phyloP scores from a whole-genome alignment of 2,329 filamentous ascomycete genomes.

The Neofusicoccum parvum region DNA sequence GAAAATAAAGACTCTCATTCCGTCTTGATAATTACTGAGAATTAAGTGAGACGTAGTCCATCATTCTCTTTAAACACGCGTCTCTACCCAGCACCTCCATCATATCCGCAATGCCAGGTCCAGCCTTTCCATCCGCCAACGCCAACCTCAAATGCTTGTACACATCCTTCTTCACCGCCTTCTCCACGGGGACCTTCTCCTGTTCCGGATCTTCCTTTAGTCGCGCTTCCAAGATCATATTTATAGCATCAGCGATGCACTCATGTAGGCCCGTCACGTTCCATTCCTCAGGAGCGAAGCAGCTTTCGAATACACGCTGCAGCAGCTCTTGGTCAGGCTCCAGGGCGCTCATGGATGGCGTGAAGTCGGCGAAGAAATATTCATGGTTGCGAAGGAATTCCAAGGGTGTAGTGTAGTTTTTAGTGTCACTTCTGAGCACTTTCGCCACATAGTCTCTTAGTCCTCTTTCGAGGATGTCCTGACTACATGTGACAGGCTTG shows the following conservation, averaged over 20 bases:
- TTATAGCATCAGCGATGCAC: background rate
- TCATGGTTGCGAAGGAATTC: constrained; percentile 59
- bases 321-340: background rate
- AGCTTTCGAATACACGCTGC: background rate
- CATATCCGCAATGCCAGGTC: constrained; percentile 38
- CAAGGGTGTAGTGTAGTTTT: constrained; percentile 58
- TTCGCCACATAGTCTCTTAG: constrained; percentile 52
- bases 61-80: constrained; percentile 21
- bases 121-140: constrained; percentile 35
- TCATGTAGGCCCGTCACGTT: background rate
- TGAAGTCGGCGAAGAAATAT: constrained; percentile 55
- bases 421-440: constrained; percentile 52
- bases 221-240: background rate
- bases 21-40: too few species aligned
- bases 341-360: background rate
- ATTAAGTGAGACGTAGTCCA: background rate
- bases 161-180: constrained; percentile 32
- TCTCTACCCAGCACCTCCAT: constrained; percentile 37
- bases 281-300: constrained; percentile 2
- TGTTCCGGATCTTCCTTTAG: background rate
- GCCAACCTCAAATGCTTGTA: constrained; percentile 38
- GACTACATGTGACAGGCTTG: constrained; percentile 22
- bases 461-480: background rate
- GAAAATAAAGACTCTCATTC: too few species aligned
- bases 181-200: background rate